phyloP scores from a whole-genome alignment of 345 rosid species.

The Syzygium aromaticum region DNA sequence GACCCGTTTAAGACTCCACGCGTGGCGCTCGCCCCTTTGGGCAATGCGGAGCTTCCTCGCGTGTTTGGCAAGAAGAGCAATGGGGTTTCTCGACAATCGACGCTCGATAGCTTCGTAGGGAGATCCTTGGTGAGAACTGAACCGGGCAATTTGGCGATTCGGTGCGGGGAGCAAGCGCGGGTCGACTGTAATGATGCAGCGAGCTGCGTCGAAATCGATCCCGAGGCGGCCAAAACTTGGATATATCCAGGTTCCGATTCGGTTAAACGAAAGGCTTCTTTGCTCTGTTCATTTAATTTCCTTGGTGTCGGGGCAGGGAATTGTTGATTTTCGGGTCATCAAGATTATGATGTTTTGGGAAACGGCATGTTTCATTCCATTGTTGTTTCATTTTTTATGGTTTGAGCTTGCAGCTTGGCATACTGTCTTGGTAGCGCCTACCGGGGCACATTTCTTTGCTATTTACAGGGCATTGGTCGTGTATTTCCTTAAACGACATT shows the following conservation, averaged over 20 bases:
- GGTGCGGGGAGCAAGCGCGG: constrained; percentile 2
- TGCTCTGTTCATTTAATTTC: not conserved
- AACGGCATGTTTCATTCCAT: not conserved
- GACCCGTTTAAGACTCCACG: constrained; percentile 16
- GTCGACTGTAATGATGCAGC: constrained; percentile 11
- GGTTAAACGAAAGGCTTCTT: not conserved
- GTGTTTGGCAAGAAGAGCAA: constrained; percentile 5
- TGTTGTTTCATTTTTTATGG: not conserved
- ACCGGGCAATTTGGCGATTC: not conserved
- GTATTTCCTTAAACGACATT: not conserved
- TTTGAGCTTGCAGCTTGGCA: not conserved
- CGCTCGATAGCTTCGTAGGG: constrained; percentile 58
- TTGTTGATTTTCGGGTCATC: not conserved
- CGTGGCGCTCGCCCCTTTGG: not conserved
- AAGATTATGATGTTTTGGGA: not conserved
- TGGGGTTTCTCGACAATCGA: constrained; percentile 42
- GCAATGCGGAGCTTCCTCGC: not conserved
- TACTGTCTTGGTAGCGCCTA: not conserved
- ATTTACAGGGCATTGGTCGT: not conserved
- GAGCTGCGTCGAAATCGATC: constrained; percentile 44
- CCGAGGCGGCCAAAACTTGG: constrained; percentile 77
- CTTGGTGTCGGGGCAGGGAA: not conserved
- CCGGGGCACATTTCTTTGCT: not conserved
- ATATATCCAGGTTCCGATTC: constrained; percentile 67
- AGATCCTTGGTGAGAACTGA: constrained; percentile 8